Evolutionary conservation across 1,284 basidiomycete genomes (phyloP), one percentile per base, ranked within the genome.

Genomic region (Spongispora temasekensis): DNA sequence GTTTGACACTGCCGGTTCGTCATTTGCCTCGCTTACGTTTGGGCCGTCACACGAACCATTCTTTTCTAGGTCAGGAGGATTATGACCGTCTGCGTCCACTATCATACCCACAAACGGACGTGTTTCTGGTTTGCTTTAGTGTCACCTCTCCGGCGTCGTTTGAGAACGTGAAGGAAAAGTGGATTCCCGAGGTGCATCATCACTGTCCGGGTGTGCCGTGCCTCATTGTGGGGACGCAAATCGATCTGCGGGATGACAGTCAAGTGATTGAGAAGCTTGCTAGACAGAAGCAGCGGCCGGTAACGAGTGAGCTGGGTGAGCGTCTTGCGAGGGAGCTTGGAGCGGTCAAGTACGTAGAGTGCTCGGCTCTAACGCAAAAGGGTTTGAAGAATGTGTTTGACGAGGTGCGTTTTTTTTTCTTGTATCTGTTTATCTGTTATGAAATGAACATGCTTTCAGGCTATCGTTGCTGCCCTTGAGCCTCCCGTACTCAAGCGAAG

Each of bases 161-260:
- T 75, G 97, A 99, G 79, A 99, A 99, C 90, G 97, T 99, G 71
- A 98, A 97, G 85, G 97, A 99, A 81, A 99, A 99, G 78, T 99
- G 97, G 97, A 98, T 98, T 86, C 97, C 97, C 30, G 97, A 99
- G 81, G 97, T 99, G 56, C 95, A 96, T 77, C 97, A 99, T 78
- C 97, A 99, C 77, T 99, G 97, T 83, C 97, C 97, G n/a, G 97
- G 97, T 61, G 97, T 98, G 60, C 97, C 97, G 66, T 98, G 96
- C 84, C 88, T 99, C 71, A 98, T 99, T 72, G 97, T 99, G 59
- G 97, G 97, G 65, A 99, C 97, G 40, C 97, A 99, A 82, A 86
- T 98, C 75, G 97, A 99, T 85, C 78, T 99, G 77, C 86, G 97
- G 73, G 96, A 98, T 71, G 97, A 99, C 76, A 79, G 87, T 48